A percentile compares a stretch with the other conserved stretches of the same genome.
Evolutionary conservation across 2,329 filamentous ascomycete species (phyloP).

Genomic region (Penicillium sp.): DNA sequence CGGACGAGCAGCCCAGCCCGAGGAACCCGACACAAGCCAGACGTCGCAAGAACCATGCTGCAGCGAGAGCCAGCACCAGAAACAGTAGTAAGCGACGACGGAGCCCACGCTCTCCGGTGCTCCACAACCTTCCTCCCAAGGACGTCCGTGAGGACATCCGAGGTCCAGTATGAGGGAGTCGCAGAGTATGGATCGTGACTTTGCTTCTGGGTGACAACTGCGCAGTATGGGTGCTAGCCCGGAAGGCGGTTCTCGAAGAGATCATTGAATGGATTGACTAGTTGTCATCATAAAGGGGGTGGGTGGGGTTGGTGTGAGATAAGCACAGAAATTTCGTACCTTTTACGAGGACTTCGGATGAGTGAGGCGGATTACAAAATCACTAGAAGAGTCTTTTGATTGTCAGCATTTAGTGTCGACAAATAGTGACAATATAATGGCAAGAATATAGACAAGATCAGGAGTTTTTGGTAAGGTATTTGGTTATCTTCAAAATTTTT

Average conservation of each 20-base stretch:
- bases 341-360: conserved; percentile 13
- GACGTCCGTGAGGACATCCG: conserved; percentile 22
- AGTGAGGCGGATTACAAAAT: conserved; percentile 2
- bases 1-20: conserved; percentile 36
- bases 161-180: conserved; percentile 52
- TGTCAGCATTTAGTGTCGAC: conserved; percentile 22
- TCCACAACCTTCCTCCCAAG: conserved; percentile 52
- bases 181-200: conserved; percentile 30
- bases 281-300: conserved; percentile 58
- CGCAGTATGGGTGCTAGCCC: conserved; percentile 29
- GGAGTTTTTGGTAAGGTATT: conserved; percentile 62
- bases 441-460: conserved; percentile 39
- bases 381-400: conserved; percentile 16
- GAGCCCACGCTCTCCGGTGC: conserved; percentile 30
- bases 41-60: conserved; percentile 28
- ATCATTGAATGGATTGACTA: conserved; percentile 68
- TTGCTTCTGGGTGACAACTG: conserved; percentile 22
- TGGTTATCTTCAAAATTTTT: conserved; percentile 61
- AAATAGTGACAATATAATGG: conserved; percentile 15
- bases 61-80: conserved; percentile 21
- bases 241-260: conserved; percentile 46
- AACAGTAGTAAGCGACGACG: conserved; percentile 28
- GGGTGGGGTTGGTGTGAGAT: not conserved
- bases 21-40: conserved; percentile 41
- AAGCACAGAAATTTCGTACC: conserved; percentile 29